phyloP scores from a whole-genome alignment of 2,329 filamentous ascomycete species.

The Stagonosporopsis vannaccii region DNA sequence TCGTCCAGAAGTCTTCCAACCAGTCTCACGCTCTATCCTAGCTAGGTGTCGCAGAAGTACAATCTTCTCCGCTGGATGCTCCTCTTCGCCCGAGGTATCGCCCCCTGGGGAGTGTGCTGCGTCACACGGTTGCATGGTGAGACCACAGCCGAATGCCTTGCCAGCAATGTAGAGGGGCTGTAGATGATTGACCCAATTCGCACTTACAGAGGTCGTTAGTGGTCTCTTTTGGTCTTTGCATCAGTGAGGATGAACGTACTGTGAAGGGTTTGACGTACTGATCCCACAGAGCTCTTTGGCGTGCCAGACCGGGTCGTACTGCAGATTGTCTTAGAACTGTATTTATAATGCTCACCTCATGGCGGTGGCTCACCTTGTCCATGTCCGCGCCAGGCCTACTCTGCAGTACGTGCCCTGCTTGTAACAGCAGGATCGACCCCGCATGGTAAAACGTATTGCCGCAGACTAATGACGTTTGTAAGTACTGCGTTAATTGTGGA shows the following conservation, averaged over 20 bases:
- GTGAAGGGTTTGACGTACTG: constrained; percentile 4
- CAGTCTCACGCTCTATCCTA: constrained; percentile 3
- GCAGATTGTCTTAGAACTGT: neutral
- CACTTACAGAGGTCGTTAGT: neutral
- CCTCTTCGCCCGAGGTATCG: neutral
- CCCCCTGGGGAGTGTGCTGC: neutral
- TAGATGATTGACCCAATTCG: constrained; percentile 6
- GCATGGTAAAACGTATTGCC: constrained; percentile 8
- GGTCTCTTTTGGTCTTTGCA: neutral
- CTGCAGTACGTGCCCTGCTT: neutral
- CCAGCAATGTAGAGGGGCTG: constrained; percentile 7
- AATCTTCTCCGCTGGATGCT: constrained; percentile 3
- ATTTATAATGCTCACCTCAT: too few relatives aligned
- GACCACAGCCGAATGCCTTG: neutral
- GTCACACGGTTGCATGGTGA: neutral
- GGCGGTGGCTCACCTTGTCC: neutral
- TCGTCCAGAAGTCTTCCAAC: constrained; percentile 3
- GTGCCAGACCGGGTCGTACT: neutral
- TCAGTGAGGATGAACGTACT: neutral
- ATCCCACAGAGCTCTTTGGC: constrained; percentile 4
- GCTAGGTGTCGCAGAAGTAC: constrained; percentile 1
- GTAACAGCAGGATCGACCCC: constrained; percentile 3
- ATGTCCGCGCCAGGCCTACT: neutral
- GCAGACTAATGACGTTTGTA: neutral
- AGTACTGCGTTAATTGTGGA: neutral